A percentile compares a stretch with the other conserved stretches of the same genome.
Conservation (phyloP, 495 filamentous ascomycete genomes). For the Penicillium samsonianum region DNA sequence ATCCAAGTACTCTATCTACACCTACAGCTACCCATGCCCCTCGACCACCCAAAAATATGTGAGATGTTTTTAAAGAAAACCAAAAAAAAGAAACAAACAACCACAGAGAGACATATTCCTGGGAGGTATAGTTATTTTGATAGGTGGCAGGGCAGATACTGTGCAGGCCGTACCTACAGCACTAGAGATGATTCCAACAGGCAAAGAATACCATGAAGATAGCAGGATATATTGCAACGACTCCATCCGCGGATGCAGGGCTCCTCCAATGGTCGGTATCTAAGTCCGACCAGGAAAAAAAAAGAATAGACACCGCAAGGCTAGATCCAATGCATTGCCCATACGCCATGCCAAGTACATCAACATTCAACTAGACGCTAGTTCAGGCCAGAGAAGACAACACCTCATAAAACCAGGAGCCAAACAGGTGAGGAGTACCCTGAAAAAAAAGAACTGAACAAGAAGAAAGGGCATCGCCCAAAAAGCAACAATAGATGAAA, state of each 20-base stretch:
- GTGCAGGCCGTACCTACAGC: background rate
- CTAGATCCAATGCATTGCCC: constrained; percentile 32
- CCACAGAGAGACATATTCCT: background rate
- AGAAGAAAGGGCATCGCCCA: constrained; percentile 10
- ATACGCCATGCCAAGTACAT: constrained; percentile 21
- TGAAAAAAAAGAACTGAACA: constrained; percentile 9
- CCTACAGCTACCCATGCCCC: background rate
- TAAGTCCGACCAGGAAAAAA: constrained; percentile 18
- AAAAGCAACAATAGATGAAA: constrained; percentile 14
- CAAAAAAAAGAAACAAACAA: background rate
- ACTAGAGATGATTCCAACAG: constrained; percentile 7
- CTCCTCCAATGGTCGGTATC: constrained; percentile 11
- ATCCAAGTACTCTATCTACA: background rate
- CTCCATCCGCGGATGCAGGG: constrained; percentile 14
- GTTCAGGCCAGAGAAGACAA: constrained; percentile 5
- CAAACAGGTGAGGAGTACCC: constrained; percentile 15
- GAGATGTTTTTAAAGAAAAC: background rate
- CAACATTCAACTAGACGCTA: constrained; percentile 2
- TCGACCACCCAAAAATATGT: background rate
- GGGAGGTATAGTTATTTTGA: background rate
- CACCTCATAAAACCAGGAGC: constrained; percentile 3
- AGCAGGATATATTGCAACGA: constrained; percentile 20
- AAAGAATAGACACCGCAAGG: constrained; percentile 15
- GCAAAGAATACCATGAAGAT: constrained; percentile 19
- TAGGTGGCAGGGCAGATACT: background rate